Evolutionary conservation across 176 grass and related monocot genomes (phyloP).

Genomic region (Chrysopogon serrulatus): DNA sequence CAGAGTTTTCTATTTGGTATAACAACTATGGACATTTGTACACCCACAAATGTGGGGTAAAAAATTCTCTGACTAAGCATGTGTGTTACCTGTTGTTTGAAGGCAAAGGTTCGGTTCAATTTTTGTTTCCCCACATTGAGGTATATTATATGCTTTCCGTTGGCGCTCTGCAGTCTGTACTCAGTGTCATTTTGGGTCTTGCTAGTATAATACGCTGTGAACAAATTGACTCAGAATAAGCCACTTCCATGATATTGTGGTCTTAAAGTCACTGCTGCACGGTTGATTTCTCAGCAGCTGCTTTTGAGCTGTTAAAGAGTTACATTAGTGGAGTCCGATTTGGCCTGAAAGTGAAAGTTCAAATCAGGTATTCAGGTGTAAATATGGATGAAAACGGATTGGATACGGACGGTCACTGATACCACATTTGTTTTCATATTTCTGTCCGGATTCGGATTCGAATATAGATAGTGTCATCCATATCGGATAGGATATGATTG

Average conservation of each 20-base stretch:
- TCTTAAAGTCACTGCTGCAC: neutral
- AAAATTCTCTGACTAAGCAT: neutral
- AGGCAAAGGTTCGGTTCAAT: neutral
- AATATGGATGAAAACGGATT: too few species aligned
- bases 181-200: neutral
- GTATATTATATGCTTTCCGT: neutral
- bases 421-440: too few species aligned
- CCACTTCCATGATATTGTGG: too few species aligned
- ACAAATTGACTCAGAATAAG: neutral
- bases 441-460: too few species aligned
- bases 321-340: neutral
- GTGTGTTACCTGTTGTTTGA: neutral
- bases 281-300: neutral
- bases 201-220: neutral
- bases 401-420: too few species aligned
- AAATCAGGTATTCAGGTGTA: neutral
- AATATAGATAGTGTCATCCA: too few species aligned
- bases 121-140: neutral
- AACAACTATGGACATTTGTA: neutral
- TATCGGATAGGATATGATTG: too few species aligned
- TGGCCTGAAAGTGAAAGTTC: neutral
- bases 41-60: neutral
- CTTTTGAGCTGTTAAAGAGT: neutral
- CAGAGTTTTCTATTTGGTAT: neutral
- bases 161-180: neutral